A percentile compares a stretch with the other conserved stretches of the same genome.
These are phyloP conservation scores for Termitomyces sp. DNA, from an alignment of 768 basidiomycete species.

Conservation along the genomic window DNA sequence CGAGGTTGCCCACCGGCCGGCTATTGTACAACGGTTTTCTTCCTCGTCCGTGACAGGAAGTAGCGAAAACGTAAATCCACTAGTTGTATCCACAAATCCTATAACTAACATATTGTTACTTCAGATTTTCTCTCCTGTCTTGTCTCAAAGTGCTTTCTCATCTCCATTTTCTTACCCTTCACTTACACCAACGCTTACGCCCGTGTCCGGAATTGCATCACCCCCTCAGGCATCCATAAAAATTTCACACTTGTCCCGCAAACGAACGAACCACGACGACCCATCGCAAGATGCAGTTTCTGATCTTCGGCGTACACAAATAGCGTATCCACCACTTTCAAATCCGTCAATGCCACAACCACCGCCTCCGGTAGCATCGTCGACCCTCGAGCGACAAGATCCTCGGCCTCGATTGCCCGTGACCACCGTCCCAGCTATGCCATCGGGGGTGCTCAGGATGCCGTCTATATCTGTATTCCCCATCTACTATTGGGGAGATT, in stretches of 20 bases:
- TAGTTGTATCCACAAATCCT: neutral
- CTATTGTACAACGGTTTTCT: slow-evolving; percentile 34
- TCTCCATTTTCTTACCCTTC: slow-evolving; percentile 39
- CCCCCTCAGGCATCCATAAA: slow-evolving; percentile 87
- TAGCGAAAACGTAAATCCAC: slow-evolving; percentile 39
- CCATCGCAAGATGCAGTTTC: slow-evolving; percentile 64
- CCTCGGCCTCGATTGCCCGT: slow-evolving; percentile 52
- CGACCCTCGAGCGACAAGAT: slow-evolving; percentile 71
- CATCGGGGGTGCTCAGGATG: slow-evolving; percentile 62
- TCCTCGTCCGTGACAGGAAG: slow-evolving; percentile 40
- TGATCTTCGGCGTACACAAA: slow-evolving; percentile 43
- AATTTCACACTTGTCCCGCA: slow-evolving; percentile 59
- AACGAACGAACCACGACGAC: slow-evolving; percentile 78
- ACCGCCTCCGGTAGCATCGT: slow-evolving; percentile 72
- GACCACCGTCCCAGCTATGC: slow-evolving; percentile 22
- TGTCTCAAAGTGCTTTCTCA: slow-evolving; percentile 24
- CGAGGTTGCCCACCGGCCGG: slow-evolving; percentile 32
- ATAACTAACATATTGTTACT: neutral
- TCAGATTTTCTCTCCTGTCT: slow-evolving; percentile 29
- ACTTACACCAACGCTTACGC: slow-evolving; percentile 33
- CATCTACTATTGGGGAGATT: slow-evolving; percentile 79
- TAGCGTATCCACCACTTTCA: slow-evolving; percentile 78
- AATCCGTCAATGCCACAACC: slow-evolving; percentile 62
- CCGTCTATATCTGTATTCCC: slow-evolving; percentile 59
- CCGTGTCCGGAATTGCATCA: slow-evolving; percentile 43